These are phyloP conservation scores for Isochrysis galbana DNA, from an alignment of 78 protist species.

Conservation along the genomic window DNA sequence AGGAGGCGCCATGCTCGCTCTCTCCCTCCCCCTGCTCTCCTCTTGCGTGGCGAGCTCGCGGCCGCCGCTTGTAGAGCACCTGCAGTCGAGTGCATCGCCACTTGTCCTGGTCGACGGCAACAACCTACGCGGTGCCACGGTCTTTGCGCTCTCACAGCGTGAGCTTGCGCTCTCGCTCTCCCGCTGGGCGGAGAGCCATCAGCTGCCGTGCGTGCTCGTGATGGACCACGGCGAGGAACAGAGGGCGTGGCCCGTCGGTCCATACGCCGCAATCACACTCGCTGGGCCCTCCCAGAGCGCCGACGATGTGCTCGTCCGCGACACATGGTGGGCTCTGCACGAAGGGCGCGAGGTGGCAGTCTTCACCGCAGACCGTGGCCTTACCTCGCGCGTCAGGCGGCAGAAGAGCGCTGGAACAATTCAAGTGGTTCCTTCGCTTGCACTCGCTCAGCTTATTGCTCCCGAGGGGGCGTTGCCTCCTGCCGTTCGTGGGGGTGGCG, in stretches of 20 bases:
- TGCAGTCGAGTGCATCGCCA: background rate
- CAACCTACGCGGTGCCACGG: background rate
- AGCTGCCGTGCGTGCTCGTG: background rate
- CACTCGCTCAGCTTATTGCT: background rate
- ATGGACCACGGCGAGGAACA: background rate
- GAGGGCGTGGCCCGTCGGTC: background rate
- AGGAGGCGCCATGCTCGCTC: too few species aligned
- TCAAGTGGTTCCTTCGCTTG: background rate
- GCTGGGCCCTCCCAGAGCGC: background rate
- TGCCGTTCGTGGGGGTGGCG: background rate
- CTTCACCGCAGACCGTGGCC: background rate
- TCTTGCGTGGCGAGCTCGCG: too few species aligned
- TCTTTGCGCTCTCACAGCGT: background rate
- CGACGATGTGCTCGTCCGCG: background rate
- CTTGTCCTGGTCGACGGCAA: background rate
- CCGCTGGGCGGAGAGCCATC: background rate
- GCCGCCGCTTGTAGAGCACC: background rate
- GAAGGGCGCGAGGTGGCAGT: background rate
- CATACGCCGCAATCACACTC: background rate
- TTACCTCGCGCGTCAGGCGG: background rate
- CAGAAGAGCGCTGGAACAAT: background rate
- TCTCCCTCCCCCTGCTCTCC: too few species aligned
- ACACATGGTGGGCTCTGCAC: background rate
- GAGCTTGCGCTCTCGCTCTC: background rate
- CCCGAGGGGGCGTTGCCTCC: background rate